Evolutionary conservation across 2,329 filamentous ascomycete genomes (phyloP).

Genomic region (Leptographium galeiforme): DNA sequence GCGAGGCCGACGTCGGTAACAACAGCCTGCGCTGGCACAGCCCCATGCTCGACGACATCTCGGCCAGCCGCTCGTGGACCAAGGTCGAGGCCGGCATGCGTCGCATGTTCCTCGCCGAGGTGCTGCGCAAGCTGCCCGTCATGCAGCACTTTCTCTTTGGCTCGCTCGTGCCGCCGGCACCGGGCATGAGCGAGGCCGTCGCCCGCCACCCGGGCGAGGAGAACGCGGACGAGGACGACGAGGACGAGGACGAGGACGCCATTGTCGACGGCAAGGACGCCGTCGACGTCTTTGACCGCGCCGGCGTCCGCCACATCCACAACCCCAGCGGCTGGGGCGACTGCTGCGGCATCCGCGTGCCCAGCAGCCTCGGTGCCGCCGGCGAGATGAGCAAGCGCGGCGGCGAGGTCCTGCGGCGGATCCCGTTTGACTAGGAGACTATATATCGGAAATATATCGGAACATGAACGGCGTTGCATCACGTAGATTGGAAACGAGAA

Average conservation of each 20-base stretch:
- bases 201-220: conserved; percentile 41
- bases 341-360: conserved; percentile 95
- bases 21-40: conserved; percentile 91
- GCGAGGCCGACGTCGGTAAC: conserved; percentile 28
- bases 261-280: conserved; percentile 30
- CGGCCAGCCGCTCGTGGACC: conserved; percentile 71
- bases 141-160: conserved; percentile 99
- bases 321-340: conserved; percentile 73
- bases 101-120: conserved; percentile 91
- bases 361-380: conserved; percentile 81
- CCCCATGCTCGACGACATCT: conserved; percentile 97
- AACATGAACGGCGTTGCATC: not conserved
- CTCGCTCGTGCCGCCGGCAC: conserved; percentile 62
- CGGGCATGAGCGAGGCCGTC: conserved; percentile 57
- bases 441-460: too few species aligned
- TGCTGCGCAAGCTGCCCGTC: conserved; percentile 83
- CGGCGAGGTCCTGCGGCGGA: conserved; percentile 49
- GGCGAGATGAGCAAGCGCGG: conserved; percentile 72
- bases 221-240: conserved; percentile 32
- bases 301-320: conserved; percentile 58
- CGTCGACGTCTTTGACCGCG: conserved; percentile 48
- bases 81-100: conserved; percentile 95
- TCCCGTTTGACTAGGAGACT: conserved; percentile 61
- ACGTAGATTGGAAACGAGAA: not conserved
- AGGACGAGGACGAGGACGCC: conserved; percentile 30